A percentile compares a stretch with the other conserved stretches of the same genome.
Evolutionary conservation across 1,284 basidiomycete genomes (phyloP).

Genomic region (Lentinula novae-zelandiae): DNA sequence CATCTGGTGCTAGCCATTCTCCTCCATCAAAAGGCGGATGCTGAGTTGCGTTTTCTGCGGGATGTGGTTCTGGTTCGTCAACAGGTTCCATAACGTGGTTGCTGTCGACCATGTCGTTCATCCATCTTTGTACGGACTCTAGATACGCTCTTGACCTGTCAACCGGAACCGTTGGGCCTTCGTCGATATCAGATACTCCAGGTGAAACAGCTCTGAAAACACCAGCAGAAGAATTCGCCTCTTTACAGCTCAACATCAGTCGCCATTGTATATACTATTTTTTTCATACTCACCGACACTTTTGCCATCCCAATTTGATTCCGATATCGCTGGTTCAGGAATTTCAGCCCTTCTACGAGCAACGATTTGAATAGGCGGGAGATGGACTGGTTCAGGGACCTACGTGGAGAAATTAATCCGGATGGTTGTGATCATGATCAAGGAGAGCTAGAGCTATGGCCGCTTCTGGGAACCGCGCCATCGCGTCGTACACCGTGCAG

Average conservation of each 20-base stretch:
- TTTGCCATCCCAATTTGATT: conserved; percentile 45
- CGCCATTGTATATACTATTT: background rate
- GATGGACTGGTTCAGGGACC: conserved; percentile 43
- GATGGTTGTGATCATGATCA: conserved; percentile 18
- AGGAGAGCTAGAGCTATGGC: conserved; percentile 31
- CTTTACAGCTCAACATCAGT: conserved; percentile 8
- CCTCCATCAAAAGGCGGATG: background rate
- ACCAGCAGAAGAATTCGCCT: conserved; percentile 31
- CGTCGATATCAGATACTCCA: conserved; percentile 19
- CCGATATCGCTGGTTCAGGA: conserved; percentile 32
- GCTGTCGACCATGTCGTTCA: conserved; percentile 1
- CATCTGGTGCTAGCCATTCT: conserved; percentile 1
- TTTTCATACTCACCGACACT: conserved; percentile 31
- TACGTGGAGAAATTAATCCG: conserved; percentile 28
- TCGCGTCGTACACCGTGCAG: conserved; percentile 41
- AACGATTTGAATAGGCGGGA: conserved; percentile 24
- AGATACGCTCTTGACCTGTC: conserved; percentile 2
- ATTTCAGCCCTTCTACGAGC: conserved; percentile 23
- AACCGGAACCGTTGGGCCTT: conserved; percentile 12
- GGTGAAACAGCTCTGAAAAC: conserved; percentile 21
- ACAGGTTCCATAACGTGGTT: background rate
- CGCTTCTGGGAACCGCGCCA: conserved; percentile 25
- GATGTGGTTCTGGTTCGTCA: background rate
- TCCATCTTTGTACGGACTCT: conserved; percentile 9
- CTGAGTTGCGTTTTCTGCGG: too few relatives aligned